Evolutionary conservation across 2,329 filamentous ascomycete genomes (phyloP), one percentile per base, ranked within the genome.

Genomic region (Pseudogymnoascus pannorum): DNA sequence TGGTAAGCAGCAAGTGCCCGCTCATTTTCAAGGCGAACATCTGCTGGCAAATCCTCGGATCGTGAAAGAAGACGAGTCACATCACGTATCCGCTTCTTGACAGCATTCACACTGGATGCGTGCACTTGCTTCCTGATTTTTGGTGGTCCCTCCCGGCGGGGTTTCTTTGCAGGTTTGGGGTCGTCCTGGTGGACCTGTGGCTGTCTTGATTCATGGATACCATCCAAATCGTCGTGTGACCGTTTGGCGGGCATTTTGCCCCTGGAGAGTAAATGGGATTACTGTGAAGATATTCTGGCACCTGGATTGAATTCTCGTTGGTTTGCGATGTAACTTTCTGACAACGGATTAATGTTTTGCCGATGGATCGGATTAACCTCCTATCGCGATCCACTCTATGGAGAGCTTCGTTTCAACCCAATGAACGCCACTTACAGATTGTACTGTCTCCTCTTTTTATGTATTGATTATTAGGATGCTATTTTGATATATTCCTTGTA

Each of bases 11-110:
- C 81, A 64, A 93, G 75, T 70, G 91, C 89, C 61, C 88, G 81
- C 74, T 92, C 87, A 63, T 89, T 80, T 24, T 91, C 87, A 44
- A 85, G 78, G 61, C 85, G 80, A 8, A 88, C 81, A 68, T 87
- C 81, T 29, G 87, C 87, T 0, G 89, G 87, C 59, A 92, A 78
- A 60, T 85, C 81, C 58, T 82, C 75, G 11, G 81, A 79, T 63
- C 81, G 79, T 54, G 82, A 78, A 33, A 93, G 79, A 8, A 86
- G 79, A 59, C 90, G 81, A 68, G 85, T 82, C 61, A 92, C 83
- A 59, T 86, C 85, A 60, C 90, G 81, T 62, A 85, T 85, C 51
- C 87, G 83, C 74, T 89, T 89, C 75, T 89, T 92, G 59, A 89
- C 79, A 69, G 82, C 82, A 70, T 83, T 83, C 57, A 85, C 68